These are phyloP conservation scores for Arthroderma sp. DNA, from an alignment of 2,329 filamentous ascomycete species.

Conservation along the genomic window DNA sequence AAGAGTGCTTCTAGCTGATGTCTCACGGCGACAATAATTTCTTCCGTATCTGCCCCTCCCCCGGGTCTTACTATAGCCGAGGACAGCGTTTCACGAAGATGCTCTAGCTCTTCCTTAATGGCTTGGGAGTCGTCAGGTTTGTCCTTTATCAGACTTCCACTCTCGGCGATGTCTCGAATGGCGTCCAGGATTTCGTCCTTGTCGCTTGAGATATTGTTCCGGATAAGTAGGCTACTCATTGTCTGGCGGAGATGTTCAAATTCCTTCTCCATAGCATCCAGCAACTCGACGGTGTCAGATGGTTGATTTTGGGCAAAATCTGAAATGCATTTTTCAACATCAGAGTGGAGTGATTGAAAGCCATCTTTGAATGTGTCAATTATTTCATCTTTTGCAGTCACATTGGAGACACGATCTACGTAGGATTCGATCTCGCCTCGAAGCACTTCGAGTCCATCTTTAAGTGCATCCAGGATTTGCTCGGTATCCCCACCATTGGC, in stretches of 20 bases:
- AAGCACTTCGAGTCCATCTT: constrained; percentile 72
- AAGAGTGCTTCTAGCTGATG: constrained; percentile 32
- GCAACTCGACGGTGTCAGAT: constrained; percentile 53
- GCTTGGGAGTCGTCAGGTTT: constrained; percentile 35
- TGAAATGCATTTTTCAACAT: constrained; percentile 38
- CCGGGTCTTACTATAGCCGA: constrained; percentile 37
- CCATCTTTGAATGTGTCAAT: constrained; percentile 46
- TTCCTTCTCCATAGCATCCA: constrained; percentile 65
- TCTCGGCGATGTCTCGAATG: constrained; percentile 37
- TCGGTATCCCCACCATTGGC: constrained; percentile 72
- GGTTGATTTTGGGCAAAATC: constrained; percentile 19
- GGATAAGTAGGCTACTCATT: constrained; percentile 56
- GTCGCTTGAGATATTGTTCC: constrained; percentile 37
- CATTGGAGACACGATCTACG: constrained; percentile 57
- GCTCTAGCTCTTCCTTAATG: constrained; percentile 48
- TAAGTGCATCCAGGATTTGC: constrained; percentile 75
- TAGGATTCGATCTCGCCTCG: constrained; percentile 70
- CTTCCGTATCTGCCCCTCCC: constrained; percentile 42
- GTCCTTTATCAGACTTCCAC: constrained; percentile 27
- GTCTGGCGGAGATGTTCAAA: constrained; percentile 70
- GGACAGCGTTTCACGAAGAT: constrained; percentile 45
- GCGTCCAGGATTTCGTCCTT: constrained; percentile 51
- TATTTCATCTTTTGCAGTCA: constrained; percentile 56
- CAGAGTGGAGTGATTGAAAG: constrained; percentile 46
- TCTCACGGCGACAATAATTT: constrained; percentile 44